phyloP scores from a whole-genome alignment of 495 filamentous ascomycete genomes.

The Aspergillus carlsbadensis region DNA sequence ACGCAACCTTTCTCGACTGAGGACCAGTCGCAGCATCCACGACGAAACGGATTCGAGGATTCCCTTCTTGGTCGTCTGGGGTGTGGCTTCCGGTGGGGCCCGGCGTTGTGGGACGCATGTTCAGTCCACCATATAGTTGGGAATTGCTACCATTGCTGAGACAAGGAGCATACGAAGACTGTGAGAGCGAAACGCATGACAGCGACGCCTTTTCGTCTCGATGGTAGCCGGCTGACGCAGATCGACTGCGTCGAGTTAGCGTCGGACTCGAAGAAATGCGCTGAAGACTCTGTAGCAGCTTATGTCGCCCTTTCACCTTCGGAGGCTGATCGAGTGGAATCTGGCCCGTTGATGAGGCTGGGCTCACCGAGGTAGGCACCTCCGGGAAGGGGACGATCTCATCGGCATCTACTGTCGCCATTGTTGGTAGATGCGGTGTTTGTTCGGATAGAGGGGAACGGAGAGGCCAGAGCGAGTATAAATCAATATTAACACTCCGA shows the following conservation, averaged over 20 bases:
- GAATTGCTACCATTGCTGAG: conserved; percentile 55
- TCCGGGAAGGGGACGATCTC: conserved; percentile 29
- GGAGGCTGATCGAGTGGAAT: conserved; percentile 50
- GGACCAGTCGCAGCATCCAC: conserved; percentile 31
- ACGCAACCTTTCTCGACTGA: conserved; percentile 46
- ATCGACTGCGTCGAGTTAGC: conserved; percentile 61
- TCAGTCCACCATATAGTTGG: conserved; percentile 57
- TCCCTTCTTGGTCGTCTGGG: conserved; percentile 34
- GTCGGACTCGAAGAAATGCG: conserved; percentile 87
- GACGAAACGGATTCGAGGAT: conserved; percentile 51
- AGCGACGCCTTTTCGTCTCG: conserved; percentile 71
- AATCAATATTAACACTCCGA: background rate
- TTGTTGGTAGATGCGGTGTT: conserved; percentile 16
- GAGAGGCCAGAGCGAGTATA: background rate
- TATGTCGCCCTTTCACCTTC: conserved; percentile 72
- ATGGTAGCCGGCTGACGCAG: conserved; percentile 55
- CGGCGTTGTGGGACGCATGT: conserved; percentile 58
- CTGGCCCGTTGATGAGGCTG: conserved; percentile 32
- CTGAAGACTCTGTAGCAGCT: conserved; percentile 75
- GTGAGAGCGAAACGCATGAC: conserved; percentile 81
- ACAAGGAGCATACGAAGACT: conserved; percentile 55
- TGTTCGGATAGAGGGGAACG: background rate
- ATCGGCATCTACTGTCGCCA: conserved; percentile 32
- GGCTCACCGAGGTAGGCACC: conserved; percentile 26
- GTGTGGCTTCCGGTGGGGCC: conserved; percentile 49